Evolutionary conservation across 1,284 basidiomycete genomes (phyloP), one percentile per base, ranked within the genome.

Genomic region (Schizopora paradoxa): DNA sequence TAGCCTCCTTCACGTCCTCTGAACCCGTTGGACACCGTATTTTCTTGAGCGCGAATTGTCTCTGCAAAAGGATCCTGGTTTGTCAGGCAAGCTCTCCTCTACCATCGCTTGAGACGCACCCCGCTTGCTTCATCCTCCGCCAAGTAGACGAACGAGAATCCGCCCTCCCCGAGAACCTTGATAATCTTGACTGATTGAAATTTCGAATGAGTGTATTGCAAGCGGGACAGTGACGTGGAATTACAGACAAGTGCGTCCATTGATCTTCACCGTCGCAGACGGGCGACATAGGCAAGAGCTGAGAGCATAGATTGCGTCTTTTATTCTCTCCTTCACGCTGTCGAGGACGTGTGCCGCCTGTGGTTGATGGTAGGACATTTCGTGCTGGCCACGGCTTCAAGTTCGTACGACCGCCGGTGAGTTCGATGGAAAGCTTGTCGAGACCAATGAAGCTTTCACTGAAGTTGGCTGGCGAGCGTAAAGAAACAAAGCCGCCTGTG

Each of bases 21-120:
- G 82, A 76, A 10, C 87, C 87, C 27, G 82, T 85, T 1, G 86
- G 81, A 76, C 89, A 84, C 40, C 90, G 76, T 60, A 95, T 93
- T 70, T 95, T 96, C 70, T 97, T 97, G 51, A 97, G 70, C 0
- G 93, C 93, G 57, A 94, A 96, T 69, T 89, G 77, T 51, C 91
- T 77, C 75, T 91, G 66, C 21, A 8, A n/a, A n/a, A n/a, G n/a
- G n/a, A n/a, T 11, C 6, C 8, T 25, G 25, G 18, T 38, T 13
- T 16, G 21, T 32, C 46, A 46, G 11, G 21, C 8, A n/a, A n/a
- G n/a, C n/a, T n/a, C n/a, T 22, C 16, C 14, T 22, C 11, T 41
- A 37, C 29, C 28, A 33, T 31, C 26, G 19, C 18, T 22, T 26
- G 28, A 36, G 38, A 67, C 78, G 56, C 56, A 88, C 85, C 35